phyloP scores from a whole-genome alignment of 225 moss, liverwort and hornwort species.

The Sphagnum tenellum region DNA sequence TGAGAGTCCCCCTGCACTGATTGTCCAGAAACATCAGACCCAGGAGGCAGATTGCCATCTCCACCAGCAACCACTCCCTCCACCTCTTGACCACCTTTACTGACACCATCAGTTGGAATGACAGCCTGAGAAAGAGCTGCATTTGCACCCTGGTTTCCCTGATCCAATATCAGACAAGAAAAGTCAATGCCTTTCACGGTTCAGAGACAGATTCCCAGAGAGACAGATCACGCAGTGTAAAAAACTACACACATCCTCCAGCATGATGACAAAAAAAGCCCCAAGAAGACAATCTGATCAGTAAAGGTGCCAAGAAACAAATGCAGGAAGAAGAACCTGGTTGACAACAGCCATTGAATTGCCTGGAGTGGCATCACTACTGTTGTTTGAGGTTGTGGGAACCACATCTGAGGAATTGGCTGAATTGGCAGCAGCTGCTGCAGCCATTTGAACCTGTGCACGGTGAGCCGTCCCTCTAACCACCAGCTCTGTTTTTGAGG shows the following conservation, averaged over 20 bases:
- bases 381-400: conserved; percentile 42
- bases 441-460: conserved; percentile 48
- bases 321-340: conserved; percentile 1
- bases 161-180: conserved; percentile 5
- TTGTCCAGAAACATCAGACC: conserved; percentile 42
- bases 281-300: no score
- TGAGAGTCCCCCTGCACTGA: conserved; percentile 59
- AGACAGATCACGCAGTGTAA: neutral
- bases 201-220: neutral
- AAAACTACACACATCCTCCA: neutral
- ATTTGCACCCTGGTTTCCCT: conserved; percentile 63
- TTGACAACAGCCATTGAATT: conserved; percentile 38
- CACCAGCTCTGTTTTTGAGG: conserved; percentile 63
- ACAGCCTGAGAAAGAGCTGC: conserved; percentile 45
- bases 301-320: no score
- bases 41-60: conserved; percentile 37
- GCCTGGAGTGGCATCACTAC: conserved; percentile 29
- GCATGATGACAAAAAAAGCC: neutral
- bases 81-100: conserved; percentile 53
- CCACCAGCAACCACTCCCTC: conserved; percentile 55
- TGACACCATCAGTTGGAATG: conserved; percentile 27
- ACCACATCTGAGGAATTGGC: conserved; percentile 50
- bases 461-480: conserved; percentile 56
- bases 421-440: conserved; percentile 47
- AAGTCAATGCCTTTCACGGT: neutral